Percentiles rank a stretch among this genome's conserved stretches.
phyloP scores from a whole-genome alignment of 352 stramenopile species.

The Blastocystis sp. region DNA sequence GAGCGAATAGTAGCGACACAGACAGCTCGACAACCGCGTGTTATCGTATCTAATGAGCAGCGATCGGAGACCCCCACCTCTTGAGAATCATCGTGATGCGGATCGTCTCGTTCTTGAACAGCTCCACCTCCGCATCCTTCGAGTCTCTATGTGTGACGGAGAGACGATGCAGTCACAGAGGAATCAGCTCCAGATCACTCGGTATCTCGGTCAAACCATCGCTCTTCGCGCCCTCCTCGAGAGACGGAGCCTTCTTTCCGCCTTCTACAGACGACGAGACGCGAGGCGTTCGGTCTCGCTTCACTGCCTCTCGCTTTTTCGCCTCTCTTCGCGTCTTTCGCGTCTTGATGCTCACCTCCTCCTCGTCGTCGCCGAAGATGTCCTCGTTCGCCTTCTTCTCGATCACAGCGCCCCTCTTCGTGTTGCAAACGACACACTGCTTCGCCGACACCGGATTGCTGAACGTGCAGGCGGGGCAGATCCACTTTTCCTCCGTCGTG shows the following conservation, averaged over 20 bases:
- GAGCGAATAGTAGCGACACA: not conserved
- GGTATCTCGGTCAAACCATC: not conserved
- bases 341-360: conserved; percentile 40
- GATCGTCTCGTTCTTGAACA: conserved; percentile 15
- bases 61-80: not conserved
- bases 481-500: not conserved
- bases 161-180: not conserved
- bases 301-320: not conserved
- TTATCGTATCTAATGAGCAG: not conserved
- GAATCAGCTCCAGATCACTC: not conserved
- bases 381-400: not conserved
- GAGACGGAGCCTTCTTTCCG: not conserved
- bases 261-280: not conserved
- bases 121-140: not conserved
- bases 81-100: conserved; percentile 16
- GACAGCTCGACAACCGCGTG: not conserved
- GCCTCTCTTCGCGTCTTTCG: not conserved
- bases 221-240: not conserved
- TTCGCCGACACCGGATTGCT: conserved; percentile 39
- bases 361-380: conserved; percentile 1
- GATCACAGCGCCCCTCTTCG: not conserved
- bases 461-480: conserved; percentile 38
- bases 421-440: conserved; percentile 18
- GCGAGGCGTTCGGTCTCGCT: not conserved
- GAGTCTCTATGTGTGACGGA: not conserved